Evolutionary conservation across 305 asterid species (phyloP).

Genomic region (Plantago rigida): DNA sequence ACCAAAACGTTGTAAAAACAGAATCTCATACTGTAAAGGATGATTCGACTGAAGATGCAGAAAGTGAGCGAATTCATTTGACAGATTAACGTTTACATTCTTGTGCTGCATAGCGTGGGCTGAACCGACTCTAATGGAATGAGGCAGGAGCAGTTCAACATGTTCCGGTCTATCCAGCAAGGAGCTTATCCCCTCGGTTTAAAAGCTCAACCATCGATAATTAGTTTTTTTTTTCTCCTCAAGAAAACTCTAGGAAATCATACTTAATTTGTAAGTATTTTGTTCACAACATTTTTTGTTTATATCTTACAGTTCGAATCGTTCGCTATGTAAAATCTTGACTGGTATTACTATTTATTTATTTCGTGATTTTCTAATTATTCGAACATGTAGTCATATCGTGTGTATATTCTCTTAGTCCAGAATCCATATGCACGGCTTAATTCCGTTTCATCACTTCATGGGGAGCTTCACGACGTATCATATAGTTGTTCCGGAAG

Average conservation of each 20-base stretch:
- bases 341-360: background rate
- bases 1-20: conserved; percentile 22
- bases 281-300: conserved; percentile 24
- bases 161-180: conserved; percentile 10
- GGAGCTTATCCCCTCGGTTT: background rate
- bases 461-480: too few relatives aligned
- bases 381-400: background rate
- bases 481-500: too few relatives aligned
- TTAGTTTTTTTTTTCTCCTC: background rate
- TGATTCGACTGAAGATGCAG: conserved; percentile 28
- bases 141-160: conserved; percentile 28
- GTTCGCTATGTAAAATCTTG: conserved; percentile 3
- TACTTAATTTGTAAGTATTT: conserved; percentile 19
- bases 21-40: conserved; percentile 25
- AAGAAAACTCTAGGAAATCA: conserved; percentile 12
- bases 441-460: too few relatives aligned
- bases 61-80: conserved; percentile 27
- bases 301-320: conserved; percentile 20
- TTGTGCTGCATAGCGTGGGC: conserved; percentile 21
- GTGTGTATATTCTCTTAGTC: background rate
- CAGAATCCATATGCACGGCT: too few relatives aligned
- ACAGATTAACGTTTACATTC: conserved; percentile 31
- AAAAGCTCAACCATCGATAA: background rate
- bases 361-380: conserved; percentile 1
- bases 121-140: conserved; percentile 9